Evolutionary conservation across 176 grass and related monocot genomes (phyloP).

Genomic region (Guadua angustifolia): DNA sequence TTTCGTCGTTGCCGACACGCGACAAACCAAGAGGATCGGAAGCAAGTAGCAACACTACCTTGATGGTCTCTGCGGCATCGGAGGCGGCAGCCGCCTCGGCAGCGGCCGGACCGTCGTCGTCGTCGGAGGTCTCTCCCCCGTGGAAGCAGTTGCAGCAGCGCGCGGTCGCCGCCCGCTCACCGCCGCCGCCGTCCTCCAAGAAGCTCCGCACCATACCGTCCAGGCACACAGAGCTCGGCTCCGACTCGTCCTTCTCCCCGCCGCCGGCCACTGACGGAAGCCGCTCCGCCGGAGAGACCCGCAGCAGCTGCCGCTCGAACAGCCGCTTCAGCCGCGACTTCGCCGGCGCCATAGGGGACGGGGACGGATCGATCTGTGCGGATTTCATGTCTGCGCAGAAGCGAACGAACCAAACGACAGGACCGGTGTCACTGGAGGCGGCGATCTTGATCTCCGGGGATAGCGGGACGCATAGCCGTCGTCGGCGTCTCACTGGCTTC

Average conservation of each 20-base stretch:
- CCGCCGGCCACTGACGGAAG: conserved; percentile 37
- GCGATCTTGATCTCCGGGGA: neutral
- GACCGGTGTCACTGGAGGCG: conserved; percentile 6
- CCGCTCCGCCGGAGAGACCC: conserved; percentile 72
- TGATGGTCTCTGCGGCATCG: conserved; percentile 76
- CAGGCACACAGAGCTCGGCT: conserved; percentile 82
- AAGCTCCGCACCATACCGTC: conserved; percentile 95
- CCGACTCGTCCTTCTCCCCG: conserved; percentile 56
- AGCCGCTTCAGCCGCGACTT: conserved; percentile 88
- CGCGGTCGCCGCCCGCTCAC: conserved; percentile 13
- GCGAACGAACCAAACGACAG: neutral
- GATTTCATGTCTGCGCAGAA: conserved; percentile 59
- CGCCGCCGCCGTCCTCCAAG: conserved; percentile 71
- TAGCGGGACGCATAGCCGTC: conserved; percentile 19
- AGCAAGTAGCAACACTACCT: conserved; percentile 56
- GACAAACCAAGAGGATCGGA: conserved; percentile 22
- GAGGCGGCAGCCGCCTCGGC: conserved; percentile 43
- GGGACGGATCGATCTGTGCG: conserved; percentile 69
- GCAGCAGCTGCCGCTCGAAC: conserved; percentile 82
- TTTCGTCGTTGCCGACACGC: neutral
- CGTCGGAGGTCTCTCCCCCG: conserved; percentile 51
- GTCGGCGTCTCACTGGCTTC: neutral
- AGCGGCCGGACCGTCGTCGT: conserved; percentile 38
- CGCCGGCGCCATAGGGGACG: conserved; percentile 33
- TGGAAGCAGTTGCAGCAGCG: conserved; percentile 83